Evolutionary conservation across 2,329 filamentous ascomycete genomes (phyloP).

Genomic region (Metarhizium anisopliae): DNA sequence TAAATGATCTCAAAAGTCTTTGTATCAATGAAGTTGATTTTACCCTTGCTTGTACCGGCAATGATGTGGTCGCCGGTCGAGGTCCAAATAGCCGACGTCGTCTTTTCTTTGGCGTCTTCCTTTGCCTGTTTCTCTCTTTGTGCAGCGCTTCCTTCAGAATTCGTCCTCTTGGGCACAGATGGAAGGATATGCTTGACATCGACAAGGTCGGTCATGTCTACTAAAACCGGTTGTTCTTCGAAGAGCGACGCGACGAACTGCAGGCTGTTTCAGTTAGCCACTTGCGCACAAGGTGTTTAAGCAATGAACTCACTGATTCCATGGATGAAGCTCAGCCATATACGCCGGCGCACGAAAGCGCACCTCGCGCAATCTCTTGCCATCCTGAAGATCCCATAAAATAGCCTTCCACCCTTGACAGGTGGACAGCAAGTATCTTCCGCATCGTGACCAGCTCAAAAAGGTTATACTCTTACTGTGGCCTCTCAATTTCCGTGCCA

Average conservation of each 20-base stretch:
- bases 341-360: conserved; percentile 91
- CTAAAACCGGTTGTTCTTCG: conserved; percentile 83
- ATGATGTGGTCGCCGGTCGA: conserved; percentile 80
- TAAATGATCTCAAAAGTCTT: conserved; percentile 75
- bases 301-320: conserved; percentile 57
- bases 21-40: conserved; percentile 89
- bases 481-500: conserved; percentile 86
- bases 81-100: conserved; percentile 86
- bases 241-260: conserved; percentile 87
- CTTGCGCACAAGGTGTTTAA: background rate
- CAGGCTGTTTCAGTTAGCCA: conserved; percentile 42
- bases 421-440: conserved; percentile 82
- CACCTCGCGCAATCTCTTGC: conserved; percentile 68
- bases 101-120: conserved; percentile 90
- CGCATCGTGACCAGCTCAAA: conserved; percentile 88
- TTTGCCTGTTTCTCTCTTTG: conserved; percentile 76
- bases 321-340: conserved; percentile 89
- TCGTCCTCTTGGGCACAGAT: conserved; percentile 69
- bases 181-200: conserved; percentile 71
- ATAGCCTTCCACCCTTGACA: conserved; percentile 96
- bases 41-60: conserved; percentile 88
- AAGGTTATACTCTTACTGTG: conserved; percentile 93
- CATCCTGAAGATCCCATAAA: conserved; percentile 76
- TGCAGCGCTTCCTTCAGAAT: conserved; percentile 59
- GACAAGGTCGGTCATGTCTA: conserved; percentile 64